phyloP scores from a whole-genome alignment of 2,329 filamentous ascomycete genomes.

The Anisogramma anomala region DNA sequence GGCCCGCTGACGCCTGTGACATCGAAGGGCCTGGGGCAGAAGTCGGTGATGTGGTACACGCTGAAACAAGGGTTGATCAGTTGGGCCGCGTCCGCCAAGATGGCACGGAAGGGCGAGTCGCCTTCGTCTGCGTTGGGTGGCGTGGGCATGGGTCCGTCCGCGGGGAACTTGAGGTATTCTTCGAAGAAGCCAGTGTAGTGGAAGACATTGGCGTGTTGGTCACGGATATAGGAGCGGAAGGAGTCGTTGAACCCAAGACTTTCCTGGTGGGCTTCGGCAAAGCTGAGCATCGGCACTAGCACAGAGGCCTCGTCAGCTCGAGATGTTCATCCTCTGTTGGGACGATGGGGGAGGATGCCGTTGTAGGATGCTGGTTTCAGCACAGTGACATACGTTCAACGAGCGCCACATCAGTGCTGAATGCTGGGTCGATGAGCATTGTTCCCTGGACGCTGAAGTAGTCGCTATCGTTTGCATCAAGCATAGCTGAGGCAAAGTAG shows the following conservation, averaged over 20 bases:
- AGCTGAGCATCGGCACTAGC: constrained; percentile 39
- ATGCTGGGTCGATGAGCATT: constrained; percentile 8
- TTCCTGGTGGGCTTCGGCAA: constrained; percentile 44
- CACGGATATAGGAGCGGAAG: constrained; percentile 37
- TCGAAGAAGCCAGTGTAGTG: constrained; percentile 47
- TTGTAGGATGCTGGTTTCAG: too few species aligned
- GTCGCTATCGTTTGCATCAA: constrained; percentile 48
- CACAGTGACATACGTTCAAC: constrained; percentile 27
- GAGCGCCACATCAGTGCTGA: not conserved
- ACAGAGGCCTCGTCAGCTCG: constrained; percentile 17
- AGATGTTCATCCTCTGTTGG: not conserved
- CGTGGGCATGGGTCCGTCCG: constrained; percentile 43
- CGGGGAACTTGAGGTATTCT: constrained; percentile 54
- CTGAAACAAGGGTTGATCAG: constrained; percentile 63
- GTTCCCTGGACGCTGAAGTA: constrained; percentile 47
- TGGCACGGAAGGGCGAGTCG: constrained; percentile 38
- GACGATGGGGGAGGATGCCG: too few species aligned
- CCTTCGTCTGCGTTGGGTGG: constrained; percentile 33
- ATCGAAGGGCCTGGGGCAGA: constrained; percentile 53
- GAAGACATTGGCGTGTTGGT: constrained; percentile 44
- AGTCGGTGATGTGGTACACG: constrained; percentile 53
- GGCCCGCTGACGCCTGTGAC: constrained; percentile 48
- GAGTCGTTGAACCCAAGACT: constrained; percentile 50
- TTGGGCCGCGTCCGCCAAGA: constrained; percentile 38
- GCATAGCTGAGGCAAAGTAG: constrained; percentile 55